Evolutionary conservation across 306 rosid species (phyloP).

Genomic region (Quercus engelmannii): DNA sequence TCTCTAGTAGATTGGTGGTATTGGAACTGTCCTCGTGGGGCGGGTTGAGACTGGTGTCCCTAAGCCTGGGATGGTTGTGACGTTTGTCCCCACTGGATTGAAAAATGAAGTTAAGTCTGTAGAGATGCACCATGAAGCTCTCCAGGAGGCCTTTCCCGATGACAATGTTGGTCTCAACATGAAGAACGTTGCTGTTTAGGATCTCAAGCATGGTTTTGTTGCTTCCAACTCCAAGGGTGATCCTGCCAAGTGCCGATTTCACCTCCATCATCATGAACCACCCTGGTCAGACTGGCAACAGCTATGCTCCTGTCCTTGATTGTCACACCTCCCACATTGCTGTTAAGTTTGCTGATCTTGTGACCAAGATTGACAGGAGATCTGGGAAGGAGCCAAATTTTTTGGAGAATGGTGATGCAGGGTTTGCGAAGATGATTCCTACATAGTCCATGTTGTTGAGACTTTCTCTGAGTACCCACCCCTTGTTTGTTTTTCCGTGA

Average conservation of each 20-base stretch:
- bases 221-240: conserved; percentile 3
- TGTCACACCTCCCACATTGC: no score
- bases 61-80: not conserved
- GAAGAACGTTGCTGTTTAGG: not conserved
- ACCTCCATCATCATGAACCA: conserved; percentile 40
- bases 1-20: no score
- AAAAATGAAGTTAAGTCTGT: conserved; percentile 41
- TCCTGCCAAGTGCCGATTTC: no score
- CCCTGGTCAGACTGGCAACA: conserved; percentile 7
- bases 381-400: conserved; percentile 23
- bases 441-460: not conserved
- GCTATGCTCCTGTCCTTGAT: no score
- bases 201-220: no score
- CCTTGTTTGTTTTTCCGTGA: no score
- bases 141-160: no score
- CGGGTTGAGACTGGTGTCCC: no score
- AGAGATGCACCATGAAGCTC: not conserved
- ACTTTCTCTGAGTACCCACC: no score
- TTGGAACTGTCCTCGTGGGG: no score
- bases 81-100: conserved; percentile 31
- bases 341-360: not conserved
- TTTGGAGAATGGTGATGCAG: conserved; percentile 44
- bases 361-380: conserved; percentile 39
- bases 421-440: conserved; percentile 40
- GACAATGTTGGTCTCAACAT: conserved; percentile 13